A percentile compares a stretch with the other conserved stretches of the same genome.
These are phyloP conservation scores for Tremella mesenterica DNA, from an alignment of 768 basidiomycete genomes.

Conservation along the genomic window DNA sequence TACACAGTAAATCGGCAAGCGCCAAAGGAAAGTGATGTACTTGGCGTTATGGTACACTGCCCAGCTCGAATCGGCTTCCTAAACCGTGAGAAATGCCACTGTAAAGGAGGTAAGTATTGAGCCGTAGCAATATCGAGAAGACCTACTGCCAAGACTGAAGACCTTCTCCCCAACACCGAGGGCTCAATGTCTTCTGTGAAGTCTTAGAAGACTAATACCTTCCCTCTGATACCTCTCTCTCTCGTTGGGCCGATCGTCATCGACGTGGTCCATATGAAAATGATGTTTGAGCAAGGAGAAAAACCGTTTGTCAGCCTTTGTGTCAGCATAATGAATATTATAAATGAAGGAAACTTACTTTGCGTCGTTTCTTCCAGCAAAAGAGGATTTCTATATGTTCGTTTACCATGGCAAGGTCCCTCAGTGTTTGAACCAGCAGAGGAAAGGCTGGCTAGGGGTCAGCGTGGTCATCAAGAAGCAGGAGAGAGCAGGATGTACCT, in stretches of 20 bases:
- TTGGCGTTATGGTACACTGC: background rate
- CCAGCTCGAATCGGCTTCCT: background rate
- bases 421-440: conserved; percentile 69
- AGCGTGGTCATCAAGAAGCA: background rate
- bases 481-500: conserved; percentile 41
- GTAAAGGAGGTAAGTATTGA: background rate
- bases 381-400: conserved; percentile 63
- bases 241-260: conserved; percentile 37
- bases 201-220: conserved; percentile 34
- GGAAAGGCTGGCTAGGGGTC: conserved; percentile 62
- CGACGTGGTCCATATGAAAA: conserved; percentile 50
- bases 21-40: no score
- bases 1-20: no score
- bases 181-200: conserved; percentile 4
- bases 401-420: conserved; percentile 50
- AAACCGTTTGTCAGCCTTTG: conserved; percentile 78
- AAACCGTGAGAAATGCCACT: background rate
- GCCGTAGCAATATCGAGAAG: background rate
- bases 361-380: conserved; percentile 88
- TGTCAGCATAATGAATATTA: background rate
- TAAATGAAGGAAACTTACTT: conserved; percentile 49
- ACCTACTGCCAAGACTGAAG: no score
- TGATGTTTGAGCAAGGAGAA: conserved; percentile 68
- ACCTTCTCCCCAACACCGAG: background rate
- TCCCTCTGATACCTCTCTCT: conserved; percentile 36